A percentile compares a stretch with the other conserved stretches of the same genome.
Evolutionary conservation across 148 eudicot species (phyloP).

Genomic region (Mesembryanthemum crystallinum): DNA sequence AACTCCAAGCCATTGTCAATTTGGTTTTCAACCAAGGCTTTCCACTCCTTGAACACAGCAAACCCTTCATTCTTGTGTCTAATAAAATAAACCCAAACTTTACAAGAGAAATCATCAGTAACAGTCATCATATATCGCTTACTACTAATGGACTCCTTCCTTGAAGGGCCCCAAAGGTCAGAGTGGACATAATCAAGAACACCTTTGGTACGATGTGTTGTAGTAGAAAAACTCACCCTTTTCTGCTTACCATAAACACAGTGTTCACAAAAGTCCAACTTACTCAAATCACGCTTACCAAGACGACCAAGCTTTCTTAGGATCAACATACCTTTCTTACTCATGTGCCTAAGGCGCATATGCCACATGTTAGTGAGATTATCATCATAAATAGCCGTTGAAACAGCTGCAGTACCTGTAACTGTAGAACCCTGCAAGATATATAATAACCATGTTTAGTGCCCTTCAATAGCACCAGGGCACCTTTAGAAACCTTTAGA

Average conservation of each 20-base stretch:
- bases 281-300: neutral
- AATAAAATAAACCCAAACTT: neutral
- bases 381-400: too few relatives aligned
- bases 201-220: neutral
- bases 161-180: neutral
- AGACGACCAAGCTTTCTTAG: neutral
- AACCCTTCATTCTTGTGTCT: neutral
- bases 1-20: neutral
- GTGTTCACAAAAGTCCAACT: constrained; percentile 19
- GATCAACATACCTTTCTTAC: neutral
- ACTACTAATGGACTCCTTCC: neutral
- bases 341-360: too few relatives aligned
- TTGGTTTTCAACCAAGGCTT: too few relatives aligned
- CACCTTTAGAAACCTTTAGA: neutral
- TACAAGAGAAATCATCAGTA: neutral
- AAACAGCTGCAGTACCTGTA: neutral
- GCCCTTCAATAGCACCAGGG: neutral
- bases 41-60: neutral
- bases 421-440: neutral
- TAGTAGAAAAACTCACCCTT: neutral
- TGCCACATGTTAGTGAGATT: neutral
- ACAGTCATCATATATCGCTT: neutral
- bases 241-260: neutral
- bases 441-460: too few relatives aligned
- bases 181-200: neutral